Evolutionary conservation across 805 yeast genomes (phyloP), one percentile per base, ranked within the genome.

Genomic region (Yamadazyma laniorum): DNA sequence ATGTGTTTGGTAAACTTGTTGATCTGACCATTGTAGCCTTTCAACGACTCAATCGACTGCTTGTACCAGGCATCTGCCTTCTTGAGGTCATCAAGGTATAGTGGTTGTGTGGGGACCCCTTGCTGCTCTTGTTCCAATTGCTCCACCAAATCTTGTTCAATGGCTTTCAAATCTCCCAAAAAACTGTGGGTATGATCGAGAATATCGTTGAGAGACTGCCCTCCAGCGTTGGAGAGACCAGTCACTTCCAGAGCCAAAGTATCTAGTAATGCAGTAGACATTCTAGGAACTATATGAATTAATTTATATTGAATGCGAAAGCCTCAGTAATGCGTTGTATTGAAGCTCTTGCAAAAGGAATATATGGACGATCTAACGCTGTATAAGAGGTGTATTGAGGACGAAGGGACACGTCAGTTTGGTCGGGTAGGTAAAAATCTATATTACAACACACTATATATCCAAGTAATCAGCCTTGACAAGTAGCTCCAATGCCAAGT

Each of bases 401-500:
- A n/a, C n/a, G n/a, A n/a, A n/a, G n/a, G n/a, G n/a, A n/a, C n/a
- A n/a, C n/a, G n/a, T n/a, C n/a, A n/a, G n/a, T n/a, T n/a, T n/a
- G n/a, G n/a, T n/a, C n/a, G n/a, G n/a, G n/a, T n/a, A n/a, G n/a
- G n/a, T n/a, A n/a, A n/a, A n/a, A n/a, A n/a, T n/a, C n/a, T n/a
- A n/a, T n/a, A n/a, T n/a, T n/a, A n/a, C n/a, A n/a, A n/a, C n/a
- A n/a, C n/a, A n/a, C 30, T 43, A 77, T 29, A 80, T 81, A 50
- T 86, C 91, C 50, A 88, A 63, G 56, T 78, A 91, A 56, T 93
- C 99, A 2, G 98, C 96, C 18, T 95, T 96, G 25, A 93, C 91
- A 31, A 93, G 62, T 48, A 91, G 65, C 56, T 93, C 98, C 44
- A 91, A 66, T 0, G 98, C 96, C 78, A 91, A 75, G 49, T 88